Evolutionary conservation across 805 yeast species (phyloP).

Genomic region (Ogataea pignaliae): DNA sequence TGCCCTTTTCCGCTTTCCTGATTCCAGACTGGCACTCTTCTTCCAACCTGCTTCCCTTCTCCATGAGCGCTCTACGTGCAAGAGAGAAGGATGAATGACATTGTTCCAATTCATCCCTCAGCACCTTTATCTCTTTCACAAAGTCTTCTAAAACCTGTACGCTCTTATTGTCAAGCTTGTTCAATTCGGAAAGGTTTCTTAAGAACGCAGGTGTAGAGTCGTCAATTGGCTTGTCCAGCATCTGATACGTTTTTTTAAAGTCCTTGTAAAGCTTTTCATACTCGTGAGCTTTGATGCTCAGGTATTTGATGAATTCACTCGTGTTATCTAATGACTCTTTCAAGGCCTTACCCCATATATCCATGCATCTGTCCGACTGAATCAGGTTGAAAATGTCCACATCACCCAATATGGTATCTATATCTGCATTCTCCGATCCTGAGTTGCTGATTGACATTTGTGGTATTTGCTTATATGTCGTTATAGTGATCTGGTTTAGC

Average conservation of each 20-base stretch:
- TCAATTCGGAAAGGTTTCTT: constrained; percentile 1
- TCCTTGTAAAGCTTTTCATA: neutral
- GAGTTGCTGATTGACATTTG: neutral
- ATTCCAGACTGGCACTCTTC: neutral
- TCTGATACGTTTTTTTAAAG: neutral
- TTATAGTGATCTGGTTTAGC: no score
- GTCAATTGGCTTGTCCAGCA: neutral
- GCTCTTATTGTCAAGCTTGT: neutral
- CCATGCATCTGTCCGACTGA: constrained; percentile 1
- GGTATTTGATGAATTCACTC: constrained; percentile 1
- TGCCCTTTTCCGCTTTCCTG: neutral
- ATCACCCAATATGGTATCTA: neutral
- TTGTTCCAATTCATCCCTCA: constrained; percentile 2
- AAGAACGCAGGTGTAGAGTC: neutral
- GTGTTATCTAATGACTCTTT: neutral
- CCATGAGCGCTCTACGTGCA: neutral
- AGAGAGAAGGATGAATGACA: neutral
- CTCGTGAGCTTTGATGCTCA: constrained; percentile 1
- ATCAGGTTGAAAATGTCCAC: neutral
- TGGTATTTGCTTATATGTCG: neutral
- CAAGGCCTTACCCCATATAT: constrained; percentile 1
- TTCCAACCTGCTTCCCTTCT: neutral
- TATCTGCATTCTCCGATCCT: constrained; percentile 1
- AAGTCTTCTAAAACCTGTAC: neutral
- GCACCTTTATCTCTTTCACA: neutral